Conservation (phyloP, 2,329 filamentous ascomycete genomes). For the Tolypocladium sp. region DNA sequence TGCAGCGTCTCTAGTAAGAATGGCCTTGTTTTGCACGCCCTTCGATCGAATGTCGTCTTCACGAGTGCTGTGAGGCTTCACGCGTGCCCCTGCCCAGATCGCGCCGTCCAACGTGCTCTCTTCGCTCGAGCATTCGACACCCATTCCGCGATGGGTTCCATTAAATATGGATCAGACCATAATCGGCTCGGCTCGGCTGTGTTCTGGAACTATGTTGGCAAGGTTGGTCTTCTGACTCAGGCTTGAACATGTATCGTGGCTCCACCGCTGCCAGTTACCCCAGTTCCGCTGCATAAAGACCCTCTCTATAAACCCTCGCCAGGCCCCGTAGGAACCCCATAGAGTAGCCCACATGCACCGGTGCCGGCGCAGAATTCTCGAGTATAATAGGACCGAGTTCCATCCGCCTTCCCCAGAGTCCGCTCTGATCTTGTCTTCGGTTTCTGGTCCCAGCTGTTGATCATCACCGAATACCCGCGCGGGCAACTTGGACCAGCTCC, state of each 20-base stretch:
- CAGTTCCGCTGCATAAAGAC: not conserved
- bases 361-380: not conserved
- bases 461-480: not conserved
- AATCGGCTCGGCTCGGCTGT: not conserved
- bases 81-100: not conserved
- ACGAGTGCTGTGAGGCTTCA: not conserved
- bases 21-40: not conserved
- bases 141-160: not conserved
- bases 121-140: not conserved
- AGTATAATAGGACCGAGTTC: not conserved
- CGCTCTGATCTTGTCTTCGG: not conserved
- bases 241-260: not conserved
- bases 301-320: not conserved
- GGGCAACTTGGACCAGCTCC: not conserved
- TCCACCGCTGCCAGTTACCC: not conserved
- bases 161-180: not conserved
- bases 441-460: not conserved
- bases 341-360: not conserved
- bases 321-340: not conserved
- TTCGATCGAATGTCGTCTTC: not conserved
- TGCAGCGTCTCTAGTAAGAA: not conserved
- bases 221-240: not conserved
- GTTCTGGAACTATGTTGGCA: not conserved
- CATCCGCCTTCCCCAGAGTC: not conserved
- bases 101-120: not conserved